These are phyloP conservation scores for Verbena officinalis DNA, from an alignment of 257 asterid genomes.

Conservation along the genomic window DNA sequence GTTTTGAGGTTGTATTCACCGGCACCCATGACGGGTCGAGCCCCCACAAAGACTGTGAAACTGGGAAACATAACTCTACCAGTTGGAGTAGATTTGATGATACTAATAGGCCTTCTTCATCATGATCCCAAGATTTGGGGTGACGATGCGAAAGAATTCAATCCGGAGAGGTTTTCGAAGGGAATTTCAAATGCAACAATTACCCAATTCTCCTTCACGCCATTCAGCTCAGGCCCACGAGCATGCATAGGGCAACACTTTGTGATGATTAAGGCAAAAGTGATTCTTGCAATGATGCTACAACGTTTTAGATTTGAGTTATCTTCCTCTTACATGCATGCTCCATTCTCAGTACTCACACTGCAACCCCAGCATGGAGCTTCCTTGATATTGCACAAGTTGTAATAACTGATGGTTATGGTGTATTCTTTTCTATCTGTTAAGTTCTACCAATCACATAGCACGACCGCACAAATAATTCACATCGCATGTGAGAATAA, in stretches of 20 bases:
- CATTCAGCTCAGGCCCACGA: conserved; percentile 47
- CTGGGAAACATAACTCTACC: conserved; percentile 40
- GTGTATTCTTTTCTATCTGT: too few species aligned
- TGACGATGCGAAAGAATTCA: conserved; percentile 43
- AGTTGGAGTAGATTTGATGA: conserved; percentile 32
- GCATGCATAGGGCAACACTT: conserved; percentile 50
- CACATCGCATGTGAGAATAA: too few species aligned
- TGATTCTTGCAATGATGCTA: conserved; percentile 35
- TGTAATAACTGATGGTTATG: too few species aligned
- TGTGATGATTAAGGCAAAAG: conserved; percentile 42
- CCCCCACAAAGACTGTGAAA: conserved; percentile 24
- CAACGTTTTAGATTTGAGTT: conserved; percentile 43
- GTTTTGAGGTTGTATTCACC: conserved; percentile 48
- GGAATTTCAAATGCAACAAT: conserved; percentile 37
- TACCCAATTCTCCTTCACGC: conserved; percentile 32
- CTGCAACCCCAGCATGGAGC: conserved; percentile 56
- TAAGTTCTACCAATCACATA: too few species aligned
- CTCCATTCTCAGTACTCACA: conserved; percentile 44
- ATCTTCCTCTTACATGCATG: conserved; percentile 46
- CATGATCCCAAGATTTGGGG: conserved; percentile 48
- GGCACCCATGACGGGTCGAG: conserved; percentile 28
- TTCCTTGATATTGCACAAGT: conserved; percentile 34
- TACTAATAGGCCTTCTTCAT: conserved; percentile 40
- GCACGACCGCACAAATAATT: too few species aligned
- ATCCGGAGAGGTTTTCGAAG: conserved; percentile 49